Conservation (phyloP, 2,329 filamentous ascomycete species). For the Didymellaceae sp. region DNA sequence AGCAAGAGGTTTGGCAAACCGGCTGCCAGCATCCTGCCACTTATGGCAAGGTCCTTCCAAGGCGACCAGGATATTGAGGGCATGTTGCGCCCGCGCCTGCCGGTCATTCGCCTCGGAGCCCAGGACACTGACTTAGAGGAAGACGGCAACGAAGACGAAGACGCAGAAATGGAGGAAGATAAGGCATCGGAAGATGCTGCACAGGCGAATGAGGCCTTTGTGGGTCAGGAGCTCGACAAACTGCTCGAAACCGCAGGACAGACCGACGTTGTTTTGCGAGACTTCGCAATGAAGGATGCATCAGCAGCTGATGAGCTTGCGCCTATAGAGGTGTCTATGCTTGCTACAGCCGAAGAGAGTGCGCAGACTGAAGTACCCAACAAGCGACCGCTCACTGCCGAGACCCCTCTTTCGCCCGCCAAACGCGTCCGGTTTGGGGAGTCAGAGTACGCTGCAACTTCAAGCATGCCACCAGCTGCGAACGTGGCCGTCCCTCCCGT, state of each 20-base stretch:
- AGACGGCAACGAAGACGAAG: constrained; percentile 33
- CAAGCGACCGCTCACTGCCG: constrained; percentile 36
- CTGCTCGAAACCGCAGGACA: constrained; percentile 28
- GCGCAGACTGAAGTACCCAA: constrained; percentile 12
- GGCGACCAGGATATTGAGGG: constrained; percentile 73
- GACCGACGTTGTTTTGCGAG: constrained; percentile 16
- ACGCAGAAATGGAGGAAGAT: constrained; percentile 30
- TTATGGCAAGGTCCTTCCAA: constrained; percentile 72
- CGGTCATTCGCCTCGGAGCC: constrained; percentile 45
- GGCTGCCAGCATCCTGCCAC: constrained; percentile 78
- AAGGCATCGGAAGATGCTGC: constrained; percentile 19
- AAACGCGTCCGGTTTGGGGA: constrained; percentile 37
- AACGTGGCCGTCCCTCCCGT: constrained; percentile 1
- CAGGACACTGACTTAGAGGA: constrained; percentile 32
- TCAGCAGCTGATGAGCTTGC: not conserved
- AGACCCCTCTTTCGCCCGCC: constrained; percentile 31
- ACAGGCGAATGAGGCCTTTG: constrained; percentile 63
- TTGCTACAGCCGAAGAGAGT: not conserved
- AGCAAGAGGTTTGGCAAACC: constrained; percentile 65
- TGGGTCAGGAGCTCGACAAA: constrained; percentile 37
- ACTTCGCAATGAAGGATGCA: constrained; percentile 27
- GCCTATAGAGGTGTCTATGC: not conserved
- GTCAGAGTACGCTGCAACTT: constrained; percentile 10
- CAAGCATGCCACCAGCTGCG: constrained; percentile 9
- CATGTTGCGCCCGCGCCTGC: constrained; percentile 63